Base-by-base conservation (phyloP, 106 monocot genomes). In the Dactylorhiza incarnata region DNA sequence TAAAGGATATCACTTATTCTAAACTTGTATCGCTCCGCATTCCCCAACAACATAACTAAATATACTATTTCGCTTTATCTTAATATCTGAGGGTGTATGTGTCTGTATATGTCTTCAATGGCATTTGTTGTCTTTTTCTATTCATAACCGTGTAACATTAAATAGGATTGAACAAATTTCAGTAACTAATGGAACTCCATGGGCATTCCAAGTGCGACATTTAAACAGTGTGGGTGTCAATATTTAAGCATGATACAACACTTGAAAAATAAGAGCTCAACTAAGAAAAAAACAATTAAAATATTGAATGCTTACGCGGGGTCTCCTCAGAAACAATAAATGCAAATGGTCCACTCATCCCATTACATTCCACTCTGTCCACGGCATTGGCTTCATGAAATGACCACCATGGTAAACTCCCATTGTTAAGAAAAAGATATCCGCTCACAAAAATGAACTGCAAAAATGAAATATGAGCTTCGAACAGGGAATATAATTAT, bases 311-410 rank as follows among this genome's bases (percentile, higher is more conserved):
- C 80, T 72, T 88, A 97, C 97, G 97, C 78, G 97, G 97, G 77
- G 94, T 97, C 76, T 97, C 97, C 83, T 97, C 97, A 74, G 97
- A 97, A 58, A 97, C 93, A 68, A 97, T 78, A 55, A 97, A 80
- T 76, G 94, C 91, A 87, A 89, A 84, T 74, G 97, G 97, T 67
- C 97, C 97, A 74, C 83, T 86, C 83, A 89, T 74, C 3, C 81
- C 85, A 19, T 82, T 65, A 65, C 97, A 97, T 74, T 68, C 93
- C 75, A 68, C 79, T 16, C 82, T 71, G 84, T 87, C 74, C 19
- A 73, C 75, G 70, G 84, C 75, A 82, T 86, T 78, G 43, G 45
- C 48, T 79, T 89, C 93, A 87, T 94, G 73, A 44, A 91, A 93
- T 45, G 97, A 93, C 97, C 97, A 97, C 97, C 97, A 97, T 62